Evolutionary conservation across 495 filamentous ascomycete genomes (phyloP).

Genomic region (Daldinia childiae): DNA sequence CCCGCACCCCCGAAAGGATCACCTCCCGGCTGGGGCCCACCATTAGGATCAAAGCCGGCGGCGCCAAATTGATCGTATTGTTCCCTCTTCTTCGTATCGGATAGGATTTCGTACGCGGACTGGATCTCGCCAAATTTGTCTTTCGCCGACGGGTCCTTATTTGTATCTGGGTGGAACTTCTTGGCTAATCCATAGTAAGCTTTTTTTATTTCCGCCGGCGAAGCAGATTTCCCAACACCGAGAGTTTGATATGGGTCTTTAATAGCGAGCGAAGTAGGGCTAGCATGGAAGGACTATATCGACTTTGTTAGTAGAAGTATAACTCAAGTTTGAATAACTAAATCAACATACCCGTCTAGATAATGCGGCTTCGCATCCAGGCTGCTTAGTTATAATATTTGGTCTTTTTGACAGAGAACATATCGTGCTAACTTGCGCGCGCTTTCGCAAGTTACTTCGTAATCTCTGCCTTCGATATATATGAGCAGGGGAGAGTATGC

Average conservation of each 20-base stretch:
- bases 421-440: constrained; percentile 44
- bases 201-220: constrained; percentile 93
- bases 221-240: constrained; percentile 82
- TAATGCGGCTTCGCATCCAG: constrained; percentile 12
- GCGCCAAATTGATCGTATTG: constrained; percentile 91
- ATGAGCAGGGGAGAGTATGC: constrained; percentile 59
- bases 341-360: constrained; percentile 40
- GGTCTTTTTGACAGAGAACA: constrained; percentile 35
- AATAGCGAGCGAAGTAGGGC: constrained; percentile 64
- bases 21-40: constrained; percentile 74
- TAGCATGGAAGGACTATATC: constrained; percentile 78
- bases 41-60: constrained; percentile 83
- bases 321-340: not conserved
- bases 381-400: constrained; percentile 1
- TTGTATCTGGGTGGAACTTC: constrained; percentile 97
- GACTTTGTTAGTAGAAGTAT: constrained; percentile 20
- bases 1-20: constrained; percentile 63
- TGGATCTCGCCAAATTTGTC: constrained; percentile 94
- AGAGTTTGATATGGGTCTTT: constrained; percentile 87
- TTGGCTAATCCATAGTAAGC: constrained; percentile 98
- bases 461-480: constrained; percentile 57
- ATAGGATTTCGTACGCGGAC: constrained; percentile 89
- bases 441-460: constrained; percentile 46
- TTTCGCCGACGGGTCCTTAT: constrained; percentile 90
- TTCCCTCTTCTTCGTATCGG: constrained; percentile 89